These are phyloP conservation scores for Circinella umbellata DNA, from an alignment of 371 early-diverging fungal genomes.

Conservation along the genomic window DNA sequence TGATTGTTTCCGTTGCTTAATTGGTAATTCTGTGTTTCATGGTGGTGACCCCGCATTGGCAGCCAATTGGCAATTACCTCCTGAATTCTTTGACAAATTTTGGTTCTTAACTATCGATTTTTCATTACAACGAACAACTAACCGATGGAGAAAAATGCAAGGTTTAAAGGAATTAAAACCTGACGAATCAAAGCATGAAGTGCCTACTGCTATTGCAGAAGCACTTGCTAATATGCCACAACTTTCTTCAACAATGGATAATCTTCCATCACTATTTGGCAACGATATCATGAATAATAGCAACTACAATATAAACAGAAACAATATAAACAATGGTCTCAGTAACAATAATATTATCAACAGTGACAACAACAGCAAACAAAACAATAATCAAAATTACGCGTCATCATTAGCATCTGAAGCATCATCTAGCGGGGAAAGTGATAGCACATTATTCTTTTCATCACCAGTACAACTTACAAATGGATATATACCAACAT, in stretches of 20 bases:
- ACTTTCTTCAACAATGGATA: neutral
- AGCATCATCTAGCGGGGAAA: neutral
- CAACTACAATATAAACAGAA: constrained; percentile 22
- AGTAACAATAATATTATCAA: too few species aligned
- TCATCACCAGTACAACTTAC: constrained; percentile 13
- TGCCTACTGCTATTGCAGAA: neutral
- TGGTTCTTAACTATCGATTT: constrained; percentile 60
- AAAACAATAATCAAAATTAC: neutral
- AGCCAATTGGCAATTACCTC: constrained; percentile 61
- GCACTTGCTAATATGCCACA: constrained; percentile 17
- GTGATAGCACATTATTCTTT: constrained; percentile 2
- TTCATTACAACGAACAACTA: constrained; percentile 41
- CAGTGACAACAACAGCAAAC: constrained; percentile 10
- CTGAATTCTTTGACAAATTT: constrained; percentile 60
- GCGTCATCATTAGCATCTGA: constrained; percentile 14
- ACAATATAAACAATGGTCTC: neutral
- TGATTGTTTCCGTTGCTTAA: constrained; percentile 58
- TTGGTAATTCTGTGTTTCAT: constrained; percentile 58
- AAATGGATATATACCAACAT: constrained; percentile 3
- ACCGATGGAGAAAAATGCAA: constrained; percentile 39
- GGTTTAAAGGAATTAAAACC: constrained; percentile 28
- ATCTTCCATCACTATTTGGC: neutral
- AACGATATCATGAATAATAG: constrained; percentile 23
- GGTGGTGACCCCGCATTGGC: constrained; percentile 62
- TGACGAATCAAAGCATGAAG: neutral